These are phyloP conservation scores for Hygrocybe punicea DNA, from an alignment of 768 basidiomycete genomes.

Conservation along the genomic window DNA sequence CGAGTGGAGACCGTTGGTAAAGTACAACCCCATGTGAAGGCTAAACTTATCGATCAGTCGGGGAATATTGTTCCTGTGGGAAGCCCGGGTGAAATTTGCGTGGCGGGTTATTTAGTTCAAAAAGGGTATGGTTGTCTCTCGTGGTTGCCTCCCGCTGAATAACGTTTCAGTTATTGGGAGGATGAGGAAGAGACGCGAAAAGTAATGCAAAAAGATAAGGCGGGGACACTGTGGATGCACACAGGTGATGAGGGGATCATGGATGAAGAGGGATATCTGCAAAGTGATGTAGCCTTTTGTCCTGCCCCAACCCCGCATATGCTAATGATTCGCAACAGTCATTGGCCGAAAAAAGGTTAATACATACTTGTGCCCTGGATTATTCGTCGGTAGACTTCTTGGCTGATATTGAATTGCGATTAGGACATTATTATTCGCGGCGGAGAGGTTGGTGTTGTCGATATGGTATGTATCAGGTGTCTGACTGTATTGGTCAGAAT, in stretches of 20 bases:
- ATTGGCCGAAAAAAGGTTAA: constrained; percentile 76
- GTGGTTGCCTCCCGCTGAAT: neutral
- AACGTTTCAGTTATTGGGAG: constrained; percentile 62
- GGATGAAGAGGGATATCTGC: constrained; percentile 77
- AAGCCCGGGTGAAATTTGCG: constrained; percentile 69
- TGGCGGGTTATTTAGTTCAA: constrained; percentile 75
- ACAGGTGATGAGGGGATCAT: constrained; percentile 80
- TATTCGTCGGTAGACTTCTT: neutral
- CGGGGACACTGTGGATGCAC: constrained; percentile 72
- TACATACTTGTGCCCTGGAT: constrained; percentile 3
- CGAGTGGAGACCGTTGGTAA: constrained; percentile 81
- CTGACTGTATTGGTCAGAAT: constrained; percentile 46
- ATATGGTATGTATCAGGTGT: neutral
- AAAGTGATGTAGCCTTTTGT: constrained; percentile 43
- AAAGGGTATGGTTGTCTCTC: constrained; percentile 54
- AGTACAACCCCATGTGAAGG: constrained; percentile 72
- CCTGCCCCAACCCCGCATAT: neutral
- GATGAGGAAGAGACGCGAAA: constrained; percentile 63
- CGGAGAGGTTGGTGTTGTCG: constrained; percentile 55
- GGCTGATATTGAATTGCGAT: neutral
- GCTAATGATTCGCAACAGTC: constrained; percentile 40
- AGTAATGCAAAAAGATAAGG: constrained; percentile 54
- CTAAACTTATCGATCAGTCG: constrained; percentile 59
- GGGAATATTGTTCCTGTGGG: constrained; percentile 67
- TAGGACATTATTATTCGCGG: constrained; percentile 85